Conservation (phyloP, 176 grass and related monocot species). For the Rhipidocladum racemiflorum region DNA sequence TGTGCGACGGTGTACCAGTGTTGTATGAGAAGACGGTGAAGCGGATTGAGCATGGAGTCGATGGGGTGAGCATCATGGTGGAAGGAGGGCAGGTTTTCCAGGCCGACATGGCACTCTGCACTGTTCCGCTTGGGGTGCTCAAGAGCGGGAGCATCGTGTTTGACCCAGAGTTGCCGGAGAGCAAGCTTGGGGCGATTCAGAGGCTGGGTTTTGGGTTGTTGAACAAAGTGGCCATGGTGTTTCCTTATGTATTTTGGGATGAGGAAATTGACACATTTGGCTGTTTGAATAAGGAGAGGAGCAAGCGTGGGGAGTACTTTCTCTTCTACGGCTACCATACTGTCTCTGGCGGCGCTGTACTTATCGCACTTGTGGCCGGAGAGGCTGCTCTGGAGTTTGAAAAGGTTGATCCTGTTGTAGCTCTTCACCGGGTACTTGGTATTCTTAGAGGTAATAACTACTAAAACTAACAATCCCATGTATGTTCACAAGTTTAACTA, state of each 20-base stretch:
- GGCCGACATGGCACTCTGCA: conserved; percentile 83
- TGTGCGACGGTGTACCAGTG: conserved; percentile 71
- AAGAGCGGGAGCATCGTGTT: conserved; percentile 62
- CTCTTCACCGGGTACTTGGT: conserved; percentile 65
- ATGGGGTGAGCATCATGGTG: conserved; percentile 52
- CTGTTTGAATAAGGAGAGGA: conserved; percentile 71
- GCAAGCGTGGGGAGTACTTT: conserved; percentile 85
- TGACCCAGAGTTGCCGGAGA: conserved; percentile 62
- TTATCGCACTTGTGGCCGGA: conserved; percentile 87
- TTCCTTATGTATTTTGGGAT: conserved; percentile 84
- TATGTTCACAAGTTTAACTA: neutral
- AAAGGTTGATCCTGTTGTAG: conserved; percentile 62
- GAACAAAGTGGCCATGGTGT: conserved; percentile 96
- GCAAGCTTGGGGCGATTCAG: conserved; percentile 63
- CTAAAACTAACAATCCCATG: neutral
- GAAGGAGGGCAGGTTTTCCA: conserved; percentile 74
- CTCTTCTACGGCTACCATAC: conserved; percentile 96
- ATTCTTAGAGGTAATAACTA: conserved; percentile 75
- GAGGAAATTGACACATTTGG: conserved; percentile 94
- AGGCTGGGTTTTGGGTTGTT: conserved; percentile 84
- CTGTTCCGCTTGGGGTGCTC: conserved; percentile 79
- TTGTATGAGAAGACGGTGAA: conserved; percentile 75
- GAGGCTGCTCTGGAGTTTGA: conserved; percentile 88
- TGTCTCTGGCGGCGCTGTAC: conserved; percentile 78
- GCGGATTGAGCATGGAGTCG: conserved; percentile 54